Percentiles rank a stretch among this genome's conserved stretches.
phyloP scores from a whole-genome alignment of 2,329 filamentous ascomycete genomes.

The Tolypocladium endophyticum region DNA sequence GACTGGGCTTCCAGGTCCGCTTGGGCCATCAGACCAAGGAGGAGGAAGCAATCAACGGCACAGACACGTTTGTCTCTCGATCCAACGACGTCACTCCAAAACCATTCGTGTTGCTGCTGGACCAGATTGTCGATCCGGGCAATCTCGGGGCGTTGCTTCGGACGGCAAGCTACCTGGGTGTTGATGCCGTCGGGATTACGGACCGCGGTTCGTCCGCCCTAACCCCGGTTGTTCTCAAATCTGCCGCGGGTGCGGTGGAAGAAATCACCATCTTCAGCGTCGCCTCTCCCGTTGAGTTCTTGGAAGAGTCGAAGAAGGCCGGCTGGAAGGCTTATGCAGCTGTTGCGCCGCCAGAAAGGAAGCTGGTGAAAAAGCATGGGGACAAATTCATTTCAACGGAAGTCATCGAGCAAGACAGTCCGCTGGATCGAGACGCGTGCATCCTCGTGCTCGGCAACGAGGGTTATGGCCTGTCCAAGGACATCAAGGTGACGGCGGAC shows the following conservation, averaged over 20 bases:
- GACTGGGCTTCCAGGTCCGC: conserved; percentile 44
- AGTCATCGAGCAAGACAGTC: conserved; percentile 37
- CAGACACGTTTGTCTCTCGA: conserved; percentile 34
- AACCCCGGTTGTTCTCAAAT: conserved; percentile 71
- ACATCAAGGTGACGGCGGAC: conserved; percentile 57
- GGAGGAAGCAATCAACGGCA: conserved; percentile 64
- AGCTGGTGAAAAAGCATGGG: conserved; percentile 20
- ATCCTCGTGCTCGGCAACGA: conserved; percentile 79
- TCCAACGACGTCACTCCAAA: conserved; percentile 29
- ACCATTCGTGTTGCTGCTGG: conserved; percentile 63
- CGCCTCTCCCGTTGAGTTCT: conserved; percentile 55
- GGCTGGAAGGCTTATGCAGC: conserved; percentile 84
- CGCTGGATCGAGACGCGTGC: conserved; percentile 51
- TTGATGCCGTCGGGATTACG: conserved; percentile 71
- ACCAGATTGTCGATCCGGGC: conserved; percentile 73
- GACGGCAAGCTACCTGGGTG: conserved; percentile 82
- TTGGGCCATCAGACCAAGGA: conserved; percentile 63
- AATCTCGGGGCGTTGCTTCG: conserved; percentile 87
- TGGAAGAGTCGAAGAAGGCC: conserved; percentile 52
- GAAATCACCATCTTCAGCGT: conserved; percentile 64
- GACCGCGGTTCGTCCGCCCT: conserved; percentile 63
- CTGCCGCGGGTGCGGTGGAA: conserved; percentile 81
- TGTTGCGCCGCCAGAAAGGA: conserved; percentile 35
- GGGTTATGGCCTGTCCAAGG: conserved; percentile 58
- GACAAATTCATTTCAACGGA: conserved; percentile 38